Evolutionary conservation across 2,329 filamentous ascomycete genomes (phyloP).

Genomic region (Sordariomycetes sp.): DNA sequence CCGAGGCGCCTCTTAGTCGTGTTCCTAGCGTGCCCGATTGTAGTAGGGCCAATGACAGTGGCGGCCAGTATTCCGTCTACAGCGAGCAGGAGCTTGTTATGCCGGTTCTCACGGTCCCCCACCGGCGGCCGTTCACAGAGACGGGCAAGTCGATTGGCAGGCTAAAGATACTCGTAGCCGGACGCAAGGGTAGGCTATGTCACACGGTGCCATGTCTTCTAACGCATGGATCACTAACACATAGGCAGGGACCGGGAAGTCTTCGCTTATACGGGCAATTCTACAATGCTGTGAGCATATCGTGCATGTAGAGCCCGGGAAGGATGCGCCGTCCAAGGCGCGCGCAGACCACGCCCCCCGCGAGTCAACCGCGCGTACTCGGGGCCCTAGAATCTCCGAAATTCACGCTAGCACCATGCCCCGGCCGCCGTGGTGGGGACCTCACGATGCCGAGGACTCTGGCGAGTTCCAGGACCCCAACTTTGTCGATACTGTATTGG

Average conservation of each 20-base stretch:
- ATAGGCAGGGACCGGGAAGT: conserved; percentile 67
- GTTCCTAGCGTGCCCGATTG: conserved; percentile 18
- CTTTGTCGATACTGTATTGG: conserved; percentile 61
- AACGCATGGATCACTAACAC: neutral
- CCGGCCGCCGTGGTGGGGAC: conserved; percentile 84
- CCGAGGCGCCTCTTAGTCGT: conserved; percentile 19
- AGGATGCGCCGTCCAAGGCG: neutral
- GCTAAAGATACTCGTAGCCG: conserved; percentile 80
- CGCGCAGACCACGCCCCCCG: conserved; percentile 5
- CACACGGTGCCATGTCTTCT: neutral
- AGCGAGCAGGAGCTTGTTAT: conserved; percentile 77
- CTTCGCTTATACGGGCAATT: conserved; percentile 78
- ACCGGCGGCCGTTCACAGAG: conserved; percentile 80
- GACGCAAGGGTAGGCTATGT: conserved; percentile 29
- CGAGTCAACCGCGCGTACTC: conserved; percentile 1
- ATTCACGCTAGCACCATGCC: conserved; percentile 72
- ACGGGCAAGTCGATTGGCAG: conserved; percentile 73
- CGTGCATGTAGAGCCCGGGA: conserved; percentile 69
- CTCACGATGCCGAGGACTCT: conserved; percentile 48
- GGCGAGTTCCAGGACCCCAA: conserved; percentile 33
- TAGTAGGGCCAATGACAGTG: conserved; percentile 7
- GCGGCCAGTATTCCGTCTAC: conserved; percentile 1
- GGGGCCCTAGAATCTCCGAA: conserved; percentile 38
- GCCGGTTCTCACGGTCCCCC: conserved; percentile 90
- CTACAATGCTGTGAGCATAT: conserved; percentile 83